Evolutionary conservation across 2,329 filamentous ascomycete species (phyloP).

Genomic region (Aquanectria penicillioides): DNA sequence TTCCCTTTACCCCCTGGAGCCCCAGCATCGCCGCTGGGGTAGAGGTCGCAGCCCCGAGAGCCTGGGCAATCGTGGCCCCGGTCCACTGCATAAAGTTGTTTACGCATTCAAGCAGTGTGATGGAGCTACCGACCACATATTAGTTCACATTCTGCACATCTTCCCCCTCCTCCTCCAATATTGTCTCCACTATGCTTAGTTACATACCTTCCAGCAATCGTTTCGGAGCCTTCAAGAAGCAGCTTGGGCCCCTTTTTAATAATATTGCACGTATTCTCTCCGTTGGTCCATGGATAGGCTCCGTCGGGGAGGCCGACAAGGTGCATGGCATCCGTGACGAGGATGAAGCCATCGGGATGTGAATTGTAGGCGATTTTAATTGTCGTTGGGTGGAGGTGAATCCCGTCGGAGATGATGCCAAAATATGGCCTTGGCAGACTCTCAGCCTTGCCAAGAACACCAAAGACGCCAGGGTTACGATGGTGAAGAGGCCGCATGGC

Average conservation of each 20-base stretch:
- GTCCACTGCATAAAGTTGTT: constrained; percentile 84
- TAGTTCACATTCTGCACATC: constrained; percentile 17
- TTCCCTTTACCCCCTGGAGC: constrained; percentile 73
- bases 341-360: constrained; percentile 84
- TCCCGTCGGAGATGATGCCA: constrained; percentile 89
- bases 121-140: constrained; percentile 58
- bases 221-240: constrained; percentile 80
- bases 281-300: constrained; percentile 86
- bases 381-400: constrained; percentile 87
- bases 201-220: constrained; percentile 79
- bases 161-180: no score
- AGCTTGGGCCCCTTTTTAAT: constrained; percentile 78
- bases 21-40: constrained; percentile 84
- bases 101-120: constrained; percentile 82
- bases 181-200: not conserved
- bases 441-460: constrained; percentile 77
- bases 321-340: constrained; percentile 94
- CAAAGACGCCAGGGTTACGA: constrained; percentile 90
- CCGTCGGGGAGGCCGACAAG: constrained; percentile 86
- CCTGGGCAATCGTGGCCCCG: constrained; percentile 73
- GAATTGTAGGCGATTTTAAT: constrained; percentile 91
- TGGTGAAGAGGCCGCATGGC: constrained; percentile 92
- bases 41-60: constrained; percentile 76
- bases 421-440: constrained; percentile 75
- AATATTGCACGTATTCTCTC: constrained; percentile 65